Conservation (phyloP, 1,139 yeast genomes). For the Geotrichum phurueaensis region DNA sequence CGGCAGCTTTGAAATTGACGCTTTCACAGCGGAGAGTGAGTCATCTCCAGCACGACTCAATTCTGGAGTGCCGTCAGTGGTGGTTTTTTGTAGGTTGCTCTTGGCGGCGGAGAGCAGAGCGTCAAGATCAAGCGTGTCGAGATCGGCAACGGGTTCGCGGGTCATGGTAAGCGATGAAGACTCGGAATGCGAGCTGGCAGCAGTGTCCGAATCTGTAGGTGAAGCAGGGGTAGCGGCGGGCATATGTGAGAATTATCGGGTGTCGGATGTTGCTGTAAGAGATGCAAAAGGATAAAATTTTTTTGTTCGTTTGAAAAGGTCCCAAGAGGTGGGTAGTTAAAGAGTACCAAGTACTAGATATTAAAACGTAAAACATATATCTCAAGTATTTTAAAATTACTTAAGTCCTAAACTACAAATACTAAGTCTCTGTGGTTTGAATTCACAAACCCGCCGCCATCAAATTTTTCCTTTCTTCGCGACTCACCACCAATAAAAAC, state of each 20-base stretch:
- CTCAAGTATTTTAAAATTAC: not conserved
- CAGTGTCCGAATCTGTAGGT: constrained; percentile 15
- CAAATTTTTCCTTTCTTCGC: not conserved
- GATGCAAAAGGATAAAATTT: not conserved
- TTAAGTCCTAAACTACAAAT: not conserved
- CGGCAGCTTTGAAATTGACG: constrained; percentile 14
- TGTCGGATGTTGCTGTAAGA: not conserved
- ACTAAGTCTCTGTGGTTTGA: not conserved
- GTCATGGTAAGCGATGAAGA: constrained; percentile 15
- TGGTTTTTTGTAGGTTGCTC: constrained; percentile 1
- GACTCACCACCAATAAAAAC: not conserved
- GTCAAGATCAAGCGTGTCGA: constrained; percentile 17
- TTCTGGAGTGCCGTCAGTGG: not conserved
- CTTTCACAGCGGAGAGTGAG: constrained; percentile 6
- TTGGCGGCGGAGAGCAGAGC: constrained; percentile 16
- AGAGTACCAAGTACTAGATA: not conserved
- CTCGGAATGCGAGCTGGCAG: constrained; percentile 14
- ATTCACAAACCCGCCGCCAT: not conserved
- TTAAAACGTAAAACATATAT: not conserved
- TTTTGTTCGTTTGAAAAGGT: not conserved
- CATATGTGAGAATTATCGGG: not conserved
- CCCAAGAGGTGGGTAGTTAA: not conserved
- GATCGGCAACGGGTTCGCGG: constrained; percentile 9
- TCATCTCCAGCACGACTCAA: not conserved
- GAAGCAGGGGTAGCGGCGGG: constrained; percentile 3